A percentile compares a stretch with the other conserved stretches of the same genome.
phyloP scores from a whole-genome alignment of 176 grass and related monocot genomes.

The Raddia guianensis region DNA sequence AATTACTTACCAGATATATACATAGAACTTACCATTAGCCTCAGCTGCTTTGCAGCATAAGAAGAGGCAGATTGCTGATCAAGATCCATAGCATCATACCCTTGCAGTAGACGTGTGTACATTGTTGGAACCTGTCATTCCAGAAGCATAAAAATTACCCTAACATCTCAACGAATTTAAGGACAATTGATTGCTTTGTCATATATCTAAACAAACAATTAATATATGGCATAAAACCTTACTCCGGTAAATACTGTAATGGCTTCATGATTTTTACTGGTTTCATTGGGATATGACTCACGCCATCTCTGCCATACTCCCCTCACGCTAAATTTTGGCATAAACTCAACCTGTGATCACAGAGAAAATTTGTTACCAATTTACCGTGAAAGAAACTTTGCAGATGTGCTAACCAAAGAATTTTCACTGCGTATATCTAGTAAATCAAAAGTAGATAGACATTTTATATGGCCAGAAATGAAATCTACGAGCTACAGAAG shows the following conservation, averaged over 20 bases:
- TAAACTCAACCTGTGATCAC: conserved; percentile 80
- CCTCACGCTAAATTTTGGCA: conserved; percentile 93
- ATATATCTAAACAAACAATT: background rate
- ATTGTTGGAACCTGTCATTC: conserved; percentile 90
- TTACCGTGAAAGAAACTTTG: conserved; percentile 35
- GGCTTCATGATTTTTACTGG: conserved; percentile 55
- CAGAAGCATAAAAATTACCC: conserved; percentile 35
- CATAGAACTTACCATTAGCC: conserved; percentile 77
- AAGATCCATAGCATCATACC: conserved; percentile 82
- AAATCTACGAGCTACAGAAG: conserved; percentile 25
- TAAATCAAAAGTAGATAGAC: conserved; percentile 33
- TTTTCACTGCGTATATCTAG: conserved; percentile 2
- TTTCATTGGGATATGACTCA: conserved; percentile 77
- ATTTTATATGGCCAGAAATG: conserved; percentile 29
- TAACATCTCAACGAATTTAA: conserved; percentile 23
- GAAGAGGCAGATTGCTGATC: conserved; percentile 69
- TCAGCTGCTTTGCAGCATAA: conserved; percentile 77
- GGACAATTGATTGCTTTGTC: background rate
- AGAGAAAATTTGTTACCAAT: conserved; percentile 35
- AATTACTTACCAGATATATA: conserved; percentile 10
- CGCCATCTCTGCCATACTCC: conserved; percentile 94
- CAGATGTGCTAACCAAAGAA: conserved; percentile 15
- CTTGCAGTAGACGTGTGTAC: conserved; percentile 90
- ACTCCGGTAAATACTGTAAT: conserved; percentile 98
- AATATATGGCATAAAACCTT: conserved; percentile 28